Evolutionary conservation across 805 yeast genomes (phyloP).

Genomic region (Saccharomyces paradoxus): DNA sequence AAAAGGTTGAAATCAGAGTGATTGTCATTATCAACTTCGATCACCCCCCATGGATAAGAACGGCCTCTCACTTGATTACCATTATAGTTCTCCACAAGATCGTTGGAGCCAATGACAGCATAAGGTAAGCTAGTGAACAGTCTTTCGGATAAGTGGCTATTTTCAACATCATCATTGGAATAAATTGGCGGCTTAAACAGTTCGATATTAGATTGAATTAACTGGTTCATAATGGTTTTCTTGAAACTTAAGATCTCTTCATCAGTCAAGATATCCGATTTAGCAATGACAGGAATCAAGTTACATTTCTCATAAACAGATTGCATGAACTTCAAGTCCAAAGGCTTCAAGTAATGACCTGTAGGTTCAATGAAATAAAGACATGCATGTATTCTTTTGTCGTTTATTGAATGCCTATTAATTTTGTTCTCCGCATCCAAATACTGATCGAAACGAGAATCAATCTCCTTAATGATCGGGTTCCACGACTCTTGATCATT

Average conservation of each 20-base stretch:
- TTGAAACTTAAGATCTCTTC: conserved; percentile 76
- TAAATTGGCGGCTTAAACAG: conserved; percentile 70
- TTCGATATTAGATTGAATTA: conserved; percentile 63
- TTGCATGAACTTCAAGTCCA: conserved; percentile 84
- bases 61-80: conserved; percentile 86
- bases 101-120: conserved; percentile 89
- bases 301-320: conserved; percentile 85
- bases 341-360: conserved; percentile 82
- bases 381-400: conserved; percentile 86
- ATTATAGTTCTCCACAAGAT: conserved; percentile 55
- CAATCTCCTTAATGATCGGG: conserved; percentile 85
- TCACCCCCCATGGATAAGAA: conserved; percentile 92
- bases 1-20: conserved; percentile 88
- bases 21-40: conserved; percentile 89
- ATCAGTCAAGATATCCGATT: conserved; percentile 85
- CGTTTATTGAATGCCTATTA: conserved; percentile 61
- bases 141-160: conserved; percentile 53
- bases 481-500: conserved; percentile 67
- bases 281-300: conserved; percentile 89
- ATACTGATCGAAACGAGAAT: conserved; percentile 75
- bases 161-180: conserved; percentile 81
- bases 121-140: conserved; percentile 73
- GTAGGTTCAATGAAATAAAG: conserved; percentile 94
- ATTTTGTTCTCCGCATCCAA: conserved; percentile 84
- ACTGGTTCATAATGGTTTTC: conserved; percentile 66